Evolutionary conservation across 1,284 basidiomycete species (phyloP).

Genomic region (Austropuccinia psidii): DNA sequence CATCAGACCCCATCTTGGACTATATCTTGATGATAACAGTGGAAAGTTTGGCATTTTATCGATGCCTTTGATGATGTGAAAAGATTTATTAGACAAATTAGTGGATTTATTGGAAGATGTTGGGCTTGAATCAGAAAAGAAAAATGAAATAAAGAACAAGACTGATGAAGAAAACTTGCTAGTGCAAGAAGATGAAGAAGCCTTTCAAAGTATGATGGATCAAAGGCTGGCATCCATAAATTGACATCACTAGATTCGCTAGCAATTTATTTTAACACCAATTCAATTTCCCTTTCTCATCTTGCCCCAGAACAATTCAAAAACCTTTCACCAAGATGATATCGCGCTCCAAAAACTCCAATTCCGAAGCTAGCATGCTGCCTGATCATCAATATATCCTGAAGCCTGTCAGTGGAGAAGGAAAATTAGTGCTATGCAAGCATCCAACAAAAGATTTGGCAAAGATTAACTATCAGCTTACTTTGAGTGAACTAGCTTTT

Average conservation of each 20-base stretch:
- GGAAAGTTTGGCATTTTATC: constrained; percentile 58
- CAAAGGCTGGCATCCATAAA: constrained; percentile 84
- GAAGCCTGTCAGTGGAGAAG: constrained; percentile 92
- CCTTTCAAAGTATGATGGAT: constrained; percentile 53
- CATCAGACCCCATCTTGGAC: constrained; percentile 63
- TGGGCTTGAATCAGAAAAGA: constrained; percentile 58
- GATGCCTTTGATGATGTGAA: constrained; percentile 60
- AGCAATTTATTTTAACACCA: constrained; percentile 93
- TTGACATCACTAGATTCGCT: constrained; percentile 79
- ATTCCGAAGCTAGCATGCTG: constrained; percentile 21
- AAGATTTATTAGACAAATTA: constrained; percentile 75
- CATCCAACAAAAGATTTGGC: constrained; percentile 65
- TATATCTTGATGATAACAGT: constrained; percentile 51
- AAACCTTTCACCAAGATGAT: constrained; percentile 67
- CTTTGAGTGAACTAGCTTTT: constrained; percentile 92
- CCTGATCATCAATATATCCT: constrained; percentile 85
- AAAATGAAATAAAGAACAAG: constrained; percentile 49
- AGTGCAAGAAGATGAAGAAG: neutral
- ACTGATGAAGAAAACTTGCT: neutral
- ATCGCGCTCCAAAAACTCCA: constrained; percentile 40
- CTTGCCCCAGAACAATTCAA: constrained; percentile 52
- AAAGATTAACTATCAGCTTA: constrained; percentile 77
- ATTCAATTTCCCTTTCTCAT: constrained; percentile 71
- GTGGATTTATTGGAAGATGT: constrained; percentile 77
- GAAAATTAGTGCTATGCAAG: constrained; percentile 77